Evolutionary conservation across 1,284 basidiomycete species (phyloP).

Genomic region (Apiotrichum montevideense): DNA sequence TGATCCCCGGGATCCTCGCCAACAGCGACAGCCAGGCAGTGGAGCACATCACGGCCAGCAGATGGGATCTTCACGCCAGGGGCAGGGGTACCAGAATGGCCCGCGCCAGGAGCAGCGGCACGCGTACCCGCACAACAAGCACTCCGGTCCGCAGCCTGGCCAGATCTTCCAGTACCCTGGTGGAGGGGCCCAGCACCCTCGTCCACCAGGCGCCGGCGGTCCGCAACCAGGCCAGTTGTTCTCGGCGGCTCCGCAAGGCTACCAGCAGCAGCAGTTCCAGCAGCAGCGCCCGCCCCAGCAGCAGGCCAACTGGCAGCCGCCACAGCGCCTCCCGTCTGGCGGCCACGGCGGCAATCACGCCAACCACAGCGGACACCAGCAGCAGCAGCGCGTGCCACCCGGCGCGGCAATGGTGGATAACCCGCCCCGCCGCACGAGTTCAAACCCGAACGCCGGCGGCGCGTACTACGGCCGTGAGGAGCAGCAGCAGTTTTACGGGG

Average conservation of each 20-base stretch:
- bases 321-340: slow-evolving; percentile 23
- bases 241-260: slow-evolving; percentile 31
- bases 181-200: background rate
- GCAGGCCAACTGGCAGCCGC: slow-evolving; percentile 17
- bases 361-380: background rate
- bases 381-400: slow-evolving; percentile 2
- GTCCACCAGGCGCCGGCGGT: slow-evolving; percentile 2
- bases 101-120: slow-evolving; percentile 12
- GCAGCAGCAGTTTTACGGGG: slow-evolving; percentile 11
- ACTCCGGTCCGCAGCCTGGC: slow-evolving; percentile 40
- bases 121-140: slow-evolving; percentile 11
- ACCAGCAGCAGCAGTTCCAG: slow-evolving; percentile 30
- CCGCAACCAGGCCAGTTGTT: slow-evolving; percentile 34
- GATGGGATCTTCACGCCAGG: slow-evolving; percentile 1
- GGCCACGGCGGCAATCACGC: background rate
- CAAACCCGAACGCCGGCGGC: slow-evolving; percentile 1
- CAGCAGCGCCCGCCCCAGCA: slow-evolving; percentile 8
- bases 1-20: slow-evolving; percentile 3
- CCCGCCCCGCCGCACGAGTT: slow-evolving; percentile 12
- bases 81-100: slow-evolving; percentile 1
- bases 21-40: slow-evolving; percentile 2
- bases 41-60: background rate
- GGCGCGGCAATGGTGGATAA: slow-evolving; percentile 5
- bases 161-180: slow-evolving; percentile 45
- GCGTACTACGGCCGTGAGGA: background rate